Percentiles rank a stretch among this genome's conserved stretches.
Evolutionary conservation across 805 yeast genomes (phyloP).

Genomic region (Candida michaelii): DNA sequence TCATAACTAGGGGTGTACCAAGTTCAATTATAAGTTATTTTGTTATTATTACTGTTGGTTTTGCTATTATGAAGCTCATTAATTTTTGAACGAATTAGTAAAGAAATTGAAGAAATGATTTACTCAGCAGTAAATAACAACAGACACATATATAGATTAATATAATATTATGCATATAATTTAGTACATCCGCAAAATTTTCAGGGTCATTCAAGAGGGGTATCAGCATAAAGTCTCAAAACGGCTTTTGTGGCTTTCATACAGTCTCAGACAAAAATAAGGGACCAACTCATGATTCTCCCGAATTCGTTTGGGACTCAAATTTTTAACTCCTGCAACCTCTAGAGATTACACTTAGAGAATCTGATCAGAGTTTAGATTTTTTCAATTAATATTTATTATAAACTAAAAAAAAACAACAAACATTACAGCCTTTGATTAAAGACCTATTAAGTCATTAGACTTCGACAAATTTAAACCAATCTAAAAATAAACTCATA

Average conservation of each 20-base stretch:
- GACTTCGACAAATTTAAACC: neutral
- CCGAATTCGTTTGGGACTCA: no score
- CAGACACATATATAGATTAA: neutral
- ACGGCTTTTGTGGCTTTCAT: no score
- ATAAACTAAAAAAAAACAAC: neutral
- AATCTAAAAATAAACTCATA: neutral
- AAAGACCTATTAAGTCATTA: conserved; percentile 1
- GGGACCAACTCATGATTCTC: no score
- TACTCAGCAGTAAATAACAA: neutral
- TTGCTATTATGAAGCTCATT: conserved; percentile 56
- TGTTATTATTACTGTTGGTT: conserved; percentile 78
- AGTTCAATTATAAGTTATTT: conserved; percentile 73
- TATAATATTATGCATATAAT: neutral
- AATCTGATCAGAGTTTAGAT: no score
- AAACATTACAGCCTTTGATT: neutral
- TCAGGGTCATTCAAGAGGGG: no score
- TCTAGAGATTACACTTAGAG: no score
- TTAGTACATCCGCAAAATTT: no score
- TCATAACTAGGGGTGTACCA: conserved; percentile 90
- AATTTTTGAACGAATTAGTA: conserved; percentile 31
- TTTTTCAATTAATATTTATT: no score
- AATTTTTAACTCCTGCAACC: no score
- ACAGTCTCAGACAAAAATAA: no score
- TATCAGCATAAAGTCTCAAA: no score
- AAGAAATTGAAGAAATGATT: no score